Evolutionary conservation across 768 basidiomycete species (phyloP).

Genomic region (Favolaschia claudopus): DNA sequence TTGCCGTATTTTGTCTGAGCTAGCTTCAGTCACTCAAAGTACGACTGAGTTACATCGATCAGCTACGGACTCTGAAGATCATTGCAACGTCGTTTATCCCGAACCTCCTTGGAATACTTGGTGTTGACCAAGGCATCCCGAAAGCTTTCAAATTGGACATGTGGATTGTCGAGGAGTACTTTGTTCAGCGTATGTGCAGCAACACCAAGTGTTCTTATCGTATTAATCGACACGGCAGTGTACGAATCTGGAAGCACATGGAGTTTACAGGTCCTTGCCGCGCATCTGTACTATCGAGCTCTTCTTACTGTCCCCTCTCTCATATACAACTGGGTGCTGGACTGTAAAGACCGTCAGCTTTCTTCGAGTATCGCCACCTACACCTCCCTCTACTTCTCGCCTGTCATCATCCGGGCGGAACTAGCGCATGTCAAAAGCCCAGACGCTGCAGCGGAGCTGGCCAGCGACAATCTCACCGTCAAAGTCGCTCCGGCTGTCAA

Average conservation of each 20-base stretch:
- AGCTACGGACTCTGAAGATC: slow-evolving; percentile 76
- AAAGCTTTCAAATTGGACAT: slow-evolving; percentile 82
- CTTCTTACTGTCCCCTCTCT: slow-evolving; percentile 85
- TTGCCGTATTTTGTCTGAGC: not conserved
- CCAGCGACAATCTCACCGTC: slow-evolving; percentile 81
- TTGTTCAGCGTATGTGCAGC: slow-evolving; percentile 68
- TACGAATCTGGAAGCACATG: slow-evolving; percentile 61
- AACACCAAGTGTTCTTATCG: not conserved
- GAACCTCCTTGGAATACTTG: slow-evolving; percentile 69
- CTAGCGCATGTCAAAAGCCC: slow-evolving; percentile 75
- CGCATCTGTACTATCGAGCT: slow-evolving; percentile 89
- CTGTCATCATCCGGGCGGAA: slow-evolving; percentile 85
- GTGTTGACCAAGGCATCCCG: slow-evolving; percentile 67
- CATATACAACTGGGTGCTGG: slow-evolving; percentile 84
- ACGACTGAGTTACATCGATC: slow-evolving; percentile 84
- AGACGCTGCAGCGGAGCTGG: slow-evolving; percentile 58
- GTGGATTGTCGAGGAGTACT: slow-evolving; percentile 88
- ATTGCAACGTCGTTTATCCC: slow-evolving; percentile 74
- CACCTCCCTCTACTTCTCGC: slow-evolving; percentile 87
- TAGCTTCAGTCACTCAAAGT: slow-evolving; percentile 81
- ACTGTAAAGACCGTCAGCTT: slow-evolving; percentile 89
- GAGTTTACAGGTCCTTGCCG: slow-evolving; percentile 73
- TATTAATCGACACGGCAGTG: slow-evolving; percentile 46
- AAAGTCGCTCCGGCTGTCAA: slow-evolving; percentile 76
- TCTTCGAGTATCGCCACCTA: slow-evolving; percentile 78